A percentile compares a stretch with the other conserved stretches of the same genome.
Evolutionary conservation across 2,329 filamentous ascomycete genomes (phyloP).

Genomic region (Beauveria scarabaeidicola): DNA sequence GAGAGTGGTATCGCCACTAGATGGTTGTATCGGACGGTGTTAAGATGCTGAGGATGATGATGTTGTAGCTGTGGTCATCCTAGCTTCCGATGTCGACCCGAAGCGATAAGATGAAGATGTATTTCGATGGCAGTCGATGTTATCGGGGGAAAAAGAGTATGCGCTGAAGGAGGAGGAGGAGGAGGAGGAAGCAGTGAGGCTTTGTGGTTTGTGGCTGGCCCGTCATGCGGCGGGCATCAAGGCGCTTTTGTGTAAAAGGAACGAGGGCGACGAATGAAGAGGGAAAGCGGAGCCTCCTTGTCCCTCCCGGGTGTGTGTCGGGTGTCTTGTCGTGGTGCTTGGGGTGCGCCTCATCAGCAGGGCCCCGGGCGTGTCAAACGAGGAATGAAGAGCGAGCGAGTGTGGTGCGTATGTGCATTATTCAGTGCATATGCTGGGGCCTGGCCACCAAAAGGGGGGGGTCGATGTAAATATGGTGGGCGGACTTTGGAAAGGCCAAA

Average conservation of each 20-base stretch:
- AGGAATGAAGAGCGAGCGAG: background rate
- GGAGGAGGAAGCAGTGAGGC: background rate
- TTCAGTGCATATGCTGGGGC: background rate
- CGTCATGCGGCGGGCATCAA: constrained; percentile 8
- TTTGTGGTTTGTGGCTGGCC: constrained; percentile 9
- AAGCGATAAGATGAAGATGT: background rate
- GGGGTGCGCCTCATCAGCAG: too few species aligned
- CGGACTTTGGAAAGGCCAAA: constrained; percentile 6
- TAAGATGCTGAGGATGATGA: background rate
- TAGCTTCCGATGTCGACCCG: background rate
- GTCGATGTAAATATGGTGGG: too few species aligned
- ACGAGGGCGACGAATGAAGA: background rate
- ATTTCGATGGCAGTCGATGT: background rate
- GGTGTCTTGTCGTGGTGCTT: too few species aligned
- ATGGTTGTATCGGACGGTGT: background rate
- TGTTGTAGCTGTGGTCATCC: background rate
- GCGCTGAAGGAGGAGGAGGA: background rate
- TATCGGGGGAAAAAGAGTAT: background rate
- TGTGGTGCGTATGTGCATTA: background rate
- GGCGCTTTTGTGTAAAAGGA: constrained; percentile 9
- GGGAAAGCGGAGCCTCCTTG: constrained; percentile 6
- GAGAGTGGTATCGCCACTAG: constrained; percentile 5
- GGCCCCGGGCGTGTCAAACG: too few species aligned
- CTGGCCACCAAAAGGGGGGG: background rate
- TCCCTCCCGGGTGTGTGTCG: background rate